A percentile compares a stretch with the other conserved stretches of the same genome.
These are phyloP conservation scores for Gonapodya sp. DNA, from an alignment of 192 early-diverging fungal species.

Conservation along the genomic window DNA sequence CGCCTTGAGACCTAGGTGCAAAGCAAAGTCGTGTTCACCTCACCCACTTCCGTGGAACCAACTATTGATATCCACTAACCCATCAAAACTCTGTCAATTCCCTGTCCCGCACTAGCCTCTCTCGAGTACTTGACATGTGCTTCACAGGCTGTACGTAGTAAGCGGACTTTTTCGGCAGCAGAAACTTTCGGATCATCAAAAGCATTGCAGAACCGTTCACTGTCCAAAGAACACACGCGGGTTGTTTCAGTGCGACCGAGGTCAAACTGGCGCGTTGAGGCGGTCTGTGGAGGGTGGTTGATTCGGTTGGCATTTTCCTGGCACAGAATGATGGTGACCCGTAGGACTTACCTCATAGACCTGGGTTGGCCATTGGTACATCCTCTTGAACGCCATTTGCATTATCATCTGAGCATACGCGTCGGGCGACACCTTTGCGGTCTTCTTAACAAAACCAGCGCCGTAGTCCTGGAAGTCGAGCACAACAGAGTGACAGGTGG, in stretches of 20 bases:
- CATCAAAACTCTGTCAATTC: slow-evolving; percentile 89
- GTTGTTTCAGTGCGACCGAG: slow-evolving; percentile 91
- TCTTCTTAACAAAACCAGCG: slow-evolving; percentile 73
- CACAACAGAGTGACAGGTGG: slow-evolving; percentile 61
- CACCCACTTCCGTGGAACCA: too few relatives aligned
- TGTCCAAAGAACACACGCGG: slow-evolving; percentile 68
- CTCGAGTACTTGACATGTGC: slow-evolving; percentile 75
- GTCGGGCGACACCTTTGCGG: slow-evolving; percentile 73
- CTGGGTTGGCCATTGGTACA: slow-evolving; percentile 55
- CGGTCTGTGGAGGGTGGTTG: slow-evolving; percentile 30
- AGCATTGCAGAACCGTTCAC: slow-evolving; percentile 62
- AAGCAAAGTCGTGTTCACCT: too few relatives aligned
- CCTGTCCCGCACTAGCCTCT: slow-evolving; percentile 67
- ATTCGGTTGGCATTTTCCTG: too few relatives aligned
- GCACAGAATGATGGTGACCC: too few relatives aligned
- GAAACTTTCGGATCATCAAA: slow-evolving; percentile 56
- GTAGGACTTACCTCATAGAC: slow-evolving; percentile 83
- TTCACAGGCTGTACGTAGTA: slow-evolving; percentile 65
- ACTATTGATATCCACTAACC: too few relatives aligned
- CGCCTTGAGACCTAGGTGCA: not conserved
- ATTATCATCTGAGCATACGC: slow-evolving; percentile 84
- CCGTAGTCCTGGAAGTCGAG: slow-evolving; percentile 70
- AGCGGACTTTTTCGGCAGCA: slow-evolving; percentile 45
- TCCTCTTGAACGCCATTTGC: slow-evolving; percentile 72
- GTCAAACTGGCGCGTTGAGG: slow-evolving; percentile 59